phyloP scores from a whole-genome alignment of 805 yeast genomes.

The Metschnikowia reukaufii region DNA sequence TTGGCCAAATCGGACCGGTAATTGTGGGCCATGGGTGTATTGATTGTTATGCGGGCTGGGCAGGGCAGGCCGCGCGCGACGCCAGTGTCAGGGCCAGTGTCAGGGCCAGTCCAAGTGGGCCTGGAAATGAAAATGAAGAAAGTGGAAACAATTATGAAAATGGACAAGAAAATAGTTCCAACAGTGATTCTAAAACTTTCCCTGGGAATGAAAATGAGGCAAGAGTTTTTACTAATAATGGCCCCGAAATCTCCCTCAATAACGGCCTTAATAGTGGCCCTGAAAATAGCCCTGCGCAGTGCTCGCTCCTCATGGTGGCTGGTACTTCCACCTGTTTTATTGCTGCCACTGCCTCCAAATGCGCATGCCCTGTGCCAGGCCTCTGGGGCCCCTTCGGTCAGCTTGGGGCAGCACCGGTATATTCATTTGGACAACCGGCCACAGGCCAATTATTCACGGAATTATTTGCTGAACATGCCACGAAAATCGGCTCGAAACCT shows the following conservation, averaged over 20 bases:
- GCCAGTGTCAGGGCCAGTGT: neutral
- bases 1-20: constrained; percentile 19
- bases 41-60: constrained; percentile 55
- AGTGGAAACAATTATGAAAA: too few species aligned
- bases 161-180: too few species aligned
- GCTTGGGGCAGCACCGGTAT: constrained; percentile 34
- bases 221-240: too few species aligned
- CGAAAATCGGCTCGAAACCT: constrained; percentile 3
- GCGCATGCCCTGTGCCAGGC: constrained; percentile 35
- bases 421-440: constrained; percentile 59
- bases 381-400: constrained; percentile 62
- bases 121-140: neutral
- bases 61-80: constrained; percentile 18
- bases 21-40: constrained; percentile 50
- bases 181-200: too few species aligned
- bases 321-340: constrained; percentile 64
- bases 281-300: neutral
- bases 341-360: constrained; percentile 23
- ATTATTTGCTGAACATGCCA: constrained; percentile 36
- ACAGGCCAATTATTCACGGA: constrained; percentile 55
- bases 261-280: too few species aligned
- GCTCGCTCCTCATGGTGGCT: constrained; percentile 44
- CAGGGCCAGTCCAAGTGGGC: neutral
- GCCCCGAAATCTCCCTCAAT: too few species aligned
- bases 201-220: too few species aligned